Base-by-base conservation (phyloP, 345 rosid genomes). In the Brassica carinata region DNA sequence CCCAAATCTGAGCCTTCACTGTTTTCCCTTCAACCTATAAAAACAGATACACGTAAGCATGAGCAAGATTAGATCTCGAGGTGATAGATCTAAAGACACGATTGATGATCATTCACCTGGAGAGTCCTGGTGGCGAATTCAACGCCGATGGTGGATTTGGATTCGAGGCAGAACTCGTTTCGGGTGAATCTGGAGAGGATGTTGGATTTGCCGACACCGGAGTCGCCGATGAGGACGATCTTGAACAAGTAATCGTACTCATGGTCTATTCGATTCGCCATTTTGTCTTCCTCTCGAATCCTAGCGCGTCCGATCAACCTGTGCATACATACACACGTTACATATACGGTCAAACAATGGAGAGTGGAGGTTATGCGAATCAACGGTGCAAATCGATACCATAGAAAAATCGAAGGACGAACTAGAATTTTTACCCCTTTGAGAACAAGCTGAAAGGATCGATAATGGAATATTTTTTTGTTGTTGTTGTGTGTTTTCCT, bases 1-100 rank as follows among this genome's bases (percentile, higher is more conserved):
- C 97, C 97, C 93, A 90, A 48, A 92, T 92, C 88, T 92, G 93
- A 30, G 93, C 94, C 89, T 92, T 92, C 11, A 92, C 90, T 33
- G 89, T 89, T 83, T 92, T 92, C 68, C 93, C 97, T 82, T 92
- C 93, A 5, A 90, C 94, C 97, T 80, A 48, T 29, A 4, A 14
- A 48, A 31, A 15, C 13, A 71, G 19, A 68, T 8, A 77, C 70
- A 62, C 7, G 74, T 8, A 72, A 14, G 48, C 72, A 78, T 72
- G 8, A 58, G 26, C 65, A 18, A 43, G 23, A 57, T 3, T 3
- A 18, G 9, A 57, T 57, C 62, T 55, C 18, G 18, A 51, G 55
- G 17, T 1, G 18, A 0, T 53, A 53, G 7, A 71, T 63, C 3
- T 40, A 6, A 55, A 18, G 17, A 23, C 26, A 23, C 51, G 0